Conservation (phyloP, 257 asterid genomes). For the Leptodermis oblonga region DNA sequence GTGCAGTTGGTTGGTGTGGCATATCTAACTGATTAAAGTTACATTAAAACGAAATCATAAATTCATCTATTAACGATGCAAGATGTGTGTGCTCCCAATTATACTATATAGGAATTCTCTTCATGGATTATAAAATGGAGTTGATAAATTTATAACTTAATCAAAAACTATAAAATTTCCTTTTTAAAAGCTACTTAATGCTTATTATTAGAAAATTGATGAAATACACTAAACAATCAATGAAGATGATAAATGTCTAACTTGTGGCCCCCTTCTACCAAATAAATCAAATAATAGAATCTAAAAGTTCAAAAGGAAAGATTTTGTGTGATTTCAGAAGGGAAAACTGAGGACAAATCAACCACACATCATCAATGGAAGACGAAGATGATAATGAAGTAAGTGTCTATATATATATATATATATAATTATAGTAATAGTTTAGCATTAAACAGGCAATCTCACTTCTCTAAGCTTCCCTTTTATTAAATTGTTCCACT, state of each 20-base stretch:
- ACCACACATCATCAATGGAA: conserved; percentile 3
- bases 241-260: neutral
- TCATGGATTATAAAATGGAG: too few species aligned
- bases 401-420: neutral
- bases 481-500: conserved; percentile 12
- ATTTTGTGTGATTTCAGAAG: conserved; percentile 1
- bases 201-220: neutral
- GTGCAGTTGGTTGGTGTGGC: too few species aligned
- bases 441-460: conserved; percentile 10
- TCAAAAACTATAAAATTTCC: too few species aligned
- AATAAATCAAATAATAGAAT: conserved; percentile 2
- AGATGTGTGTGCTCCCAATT: too few species aligned
- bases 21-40: too few species aligned
- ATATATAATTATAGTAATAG: neutral
- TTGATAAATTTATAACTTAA: too few species aligned
- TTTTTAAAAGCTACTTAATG: too few species aligned
- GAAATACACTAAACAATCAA: neutral
- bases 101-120: too few species aligned
- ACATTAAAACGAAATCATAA: too few species aligned
- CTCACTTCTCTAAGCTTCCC: conserved; percentile 23
- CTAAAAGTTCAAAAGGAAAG: conserved; percentile 6
- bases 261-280: neutral
- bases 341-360: neutral
- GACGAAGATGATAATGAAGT: neutral
- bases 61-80: too few species aligned